Percentiles rank a stretch among this genome's conserved stretches.
Conservation (phyloP, 305 asterid species). For the Plantago coronopus region DNA sequence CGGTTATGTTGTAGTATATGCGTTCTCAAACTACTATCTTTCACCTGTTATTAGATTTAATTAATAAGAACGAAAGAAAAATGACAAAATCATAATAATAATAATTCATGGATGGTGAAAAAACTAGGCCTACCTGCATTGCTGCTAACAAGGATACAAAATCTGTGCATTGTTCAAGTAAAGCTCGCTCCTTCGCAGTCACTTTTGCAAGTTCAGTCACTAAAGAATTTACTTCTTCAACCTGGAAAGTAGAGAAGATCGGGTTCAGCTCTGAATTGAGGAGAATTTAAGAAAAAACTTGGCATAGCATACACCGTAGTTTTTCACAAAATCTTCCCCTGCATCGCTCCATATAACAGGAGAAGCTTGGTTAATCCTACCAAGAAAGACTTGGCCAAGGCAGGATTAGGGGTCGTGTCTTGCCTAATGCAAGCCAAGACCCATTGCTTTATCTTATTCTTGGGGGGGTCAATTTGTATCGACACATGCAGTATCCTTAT, state of each 20-base stretch:
- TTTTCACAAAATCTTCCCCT: too few species aligned
- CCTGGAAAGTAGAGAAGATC: conserved; percentile 25
- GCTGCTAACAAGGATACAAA: conserved; percentile 41
- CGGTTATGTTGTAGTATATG: conserved; percentile 55
- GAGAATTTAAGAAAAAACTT: too few species aligned
- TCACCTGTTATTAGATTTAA: conserved; percentile 34
- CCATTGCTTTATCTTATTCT: too few species aligned
- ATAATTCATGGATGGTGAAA: neutral
- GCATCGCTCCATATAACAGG: too few species aligned
- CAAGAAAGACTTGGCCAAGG: too few species aligned
- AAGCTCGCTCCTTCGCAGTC: conserved; percentile 40
- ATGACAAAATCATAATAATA: neutral
- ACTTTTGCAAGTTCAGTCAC: conserved; percentile 44
- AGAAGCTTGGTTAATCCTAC: too few species aligned
- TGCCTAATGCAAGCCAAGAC: too few species aligned
- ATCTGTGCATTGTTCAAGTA: conserved; percentile 48
- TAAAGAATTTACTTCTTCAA: conserved; percentile 36
- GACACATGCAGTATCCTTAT: too few species aligned
- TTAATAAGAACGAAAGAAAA: neutral
- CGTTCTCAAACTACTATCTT: conserved; percentile 48
- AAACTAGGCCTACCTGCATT: conserved; percentile 36
- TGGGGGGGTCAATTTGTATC: too few species aligned
- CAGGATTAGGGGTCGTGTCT: too few species aligned
- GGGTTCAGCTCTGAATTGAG: too few species aligned
- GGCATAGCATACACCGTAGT: too few species aligned